Percentiles rank a stretch among this genome's conserved stretches.
These are phyloP conservation scores for Orychophragmus violaceus DNA, from an alignment of 345 rosid genomes.

Conservation along the genomic window DNA sequence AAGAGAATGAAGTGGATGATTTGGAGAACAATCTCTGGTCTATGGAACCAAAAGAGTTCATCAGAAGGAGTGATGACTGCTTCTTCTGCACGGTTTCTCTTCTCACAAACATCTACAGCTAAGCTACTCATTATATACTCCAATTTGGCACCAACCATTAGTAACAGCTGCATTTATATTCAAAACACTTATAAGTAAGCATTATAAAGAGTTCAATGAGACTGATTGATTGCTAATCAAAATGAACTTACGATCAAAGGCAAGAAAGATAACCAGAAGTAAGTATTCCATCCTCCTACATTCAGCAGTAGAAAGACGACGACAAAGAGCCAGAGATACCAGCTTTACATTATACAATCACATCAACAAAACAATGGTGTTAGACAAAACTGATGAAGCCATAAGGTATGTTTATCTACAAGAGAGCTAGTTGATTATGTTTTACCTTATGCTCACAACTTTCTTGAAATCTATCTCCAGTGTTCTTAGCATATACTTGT, in stretches of 20 bases:
- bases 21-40: constrained; percentile 44
- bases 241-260: constrained; percentile 62
- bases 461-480: constrained; percentile 59
- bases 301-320: constrained; percentile 70
- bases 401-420: not conserved
- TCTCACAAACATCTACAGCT: constrained; percentile 41
- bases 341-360: constrained; percentile 31
- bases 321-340: constrained; percentile 89
- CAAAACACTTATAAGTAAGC: not conserved
- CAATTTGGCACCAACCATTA: constrained; percentile 76
- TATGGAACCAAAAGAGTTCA: constrained; percentile 64
- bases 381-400: not conserved
- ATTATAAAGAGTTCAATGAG: not conserved
- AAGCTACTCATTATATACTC: constrained; percentile 56
- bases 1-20: constrained; percentile 82
- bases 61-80: constrained; percentile 63
- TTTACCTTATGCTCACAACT: constrained; percentile 73
- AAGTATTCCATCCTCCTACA: constrained; percentile 79
- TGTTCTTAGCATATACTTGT: constrained; percentile 58
- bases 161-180: constrained; percentile 46
- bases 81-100: constrained; percentile 22
- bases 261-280: constrained; percentile 81
- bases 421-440: not conserved
- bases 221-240: not conserved
- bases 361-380: not conserved